Conservation (phyloP, 805 yeast genomes). For the Kodamaea fukazawae region DNA sequence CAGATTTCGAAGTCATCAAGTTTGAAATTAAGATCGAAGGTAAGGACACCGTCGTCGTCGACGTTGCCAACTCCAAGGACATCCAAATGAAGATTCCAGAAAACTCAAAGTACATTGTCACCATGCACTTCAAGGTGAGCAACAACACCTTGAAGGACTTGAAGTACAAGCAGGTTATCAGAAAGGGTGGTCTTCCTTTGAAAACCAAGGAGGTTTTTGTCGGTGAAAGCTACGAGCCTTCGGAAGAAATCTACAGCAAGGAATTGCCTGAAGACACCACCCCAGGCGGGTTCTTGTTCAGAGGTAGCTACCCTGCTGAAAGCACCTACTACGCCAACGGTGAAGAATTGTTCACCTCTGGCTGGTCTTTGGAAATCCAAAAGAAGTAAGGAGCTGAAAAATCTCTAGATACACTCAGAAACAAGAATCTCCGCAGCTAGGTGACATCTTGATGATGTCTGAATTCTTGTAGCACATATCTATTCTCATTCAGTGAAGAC, state of each 20-base stretch:
- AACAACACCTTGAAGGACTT: conserved; percentile 28
- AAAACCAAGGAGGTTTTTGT: conserved; percentile 27
- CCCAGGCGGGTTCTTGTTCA: conserved; percentile 39
- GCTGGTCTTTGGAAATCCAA: conserved; percentile 37
- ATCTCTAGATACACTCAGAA: no score
- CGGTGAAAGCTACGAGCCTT: conserved; percentile 32
- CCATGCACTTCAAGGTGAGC: conserved; percentile 33
- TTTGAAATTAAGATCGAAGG: conserved; percentile 32
- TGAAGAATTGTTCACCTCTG: conserved; percentile 24
- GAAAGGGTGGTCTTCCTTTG: conserved; percentile 34
- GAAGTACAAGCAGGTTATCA: conserved; percentile 34
- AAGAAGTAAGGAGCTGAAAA: no score
- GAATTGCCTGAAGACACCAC: conserved; percentile 34
- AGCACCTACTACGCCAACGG: conserved; percentile 35
- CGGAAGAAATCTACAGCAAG: conserved; percentile 31
- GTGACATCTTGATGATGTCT: no score
- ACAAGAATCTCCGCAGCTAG: no score
- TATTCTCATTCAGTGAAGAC: no score
- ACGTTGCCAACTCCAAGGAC: conserved; percentile 22
- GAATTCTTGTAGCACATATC: no score
- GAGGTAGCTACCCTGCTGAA: conserved; percentile 31
- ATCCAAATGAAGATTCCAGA: conserved; percentile 36
- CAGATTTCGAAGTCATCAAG: conserved; percentile 33
- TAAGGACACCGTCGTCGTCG: conserved; percentile 21
- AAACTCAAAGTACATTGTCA: conserved; percentile 30